Base-by-base conservation (phyloP, 1,139 yeast genomes). In the Kodamaea fungicola region DNA sequence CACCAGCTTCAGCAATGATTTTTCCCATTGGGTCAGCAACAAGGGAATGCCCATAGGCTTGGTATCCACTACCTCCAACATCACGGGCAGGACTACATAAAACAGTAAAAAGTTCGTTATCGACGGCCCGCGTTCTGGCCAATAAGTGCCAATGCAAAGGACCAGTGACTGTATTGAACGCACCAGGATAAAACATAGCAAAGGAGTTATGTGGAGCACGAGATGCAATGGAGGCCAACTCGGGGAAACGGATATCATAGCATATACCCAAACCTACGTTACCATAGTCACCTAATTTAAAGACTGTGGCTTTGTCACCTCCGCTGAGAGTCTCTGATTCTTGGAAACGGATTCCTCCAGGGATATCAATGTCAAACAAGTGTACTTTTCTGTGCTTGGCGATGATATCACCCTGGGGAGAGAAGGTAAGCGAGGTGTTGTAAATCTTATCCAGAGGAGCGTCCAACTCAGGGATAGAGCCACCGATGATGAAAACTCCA, bases 141-240 rank as follows among this genome's bases (percentile, higher is more conserved):
- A 90, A 73, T 47, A 89, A 69, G 48, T 83, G 84, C 97, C 97
- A 90, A 59, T 88, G 97, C 54, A 87, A 67, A 1, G 97, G 97
- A 0, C 97, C 97, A 0, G 97, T 90, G 23, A 92, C 87, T 16
- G 95, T 86, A 67, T 90, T 90, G 68, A 90, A 90, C 0, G 97
- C 97, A 37, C 96, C 95, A 0, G 97, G 97, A 49, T 88, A 89
- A 37, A 88, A 71, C 92, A 89, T 83, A 27, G 94, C 95, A 62
- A 88, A 88, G 0, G 95, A 81, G 40, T 79, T 78, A 42, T 62
- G 47, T n/a, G 80, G 76, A 28, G 67, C 59, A 46, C 97, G 75
- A 3, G 95, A 80, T 7, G 95, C 89, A 16, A 83, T 71, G 49
- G 80, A 75, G 2, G 97, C 95, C 46, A 89, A 70, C 59, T 90